Percentiles rank a stretch among this genome's conserved stretches.
These are phyloP conservation scores for Megacollybia marginata DNA, from an alignment of 768 basidiomycete species.

Conservation along the genomic window DNA sequence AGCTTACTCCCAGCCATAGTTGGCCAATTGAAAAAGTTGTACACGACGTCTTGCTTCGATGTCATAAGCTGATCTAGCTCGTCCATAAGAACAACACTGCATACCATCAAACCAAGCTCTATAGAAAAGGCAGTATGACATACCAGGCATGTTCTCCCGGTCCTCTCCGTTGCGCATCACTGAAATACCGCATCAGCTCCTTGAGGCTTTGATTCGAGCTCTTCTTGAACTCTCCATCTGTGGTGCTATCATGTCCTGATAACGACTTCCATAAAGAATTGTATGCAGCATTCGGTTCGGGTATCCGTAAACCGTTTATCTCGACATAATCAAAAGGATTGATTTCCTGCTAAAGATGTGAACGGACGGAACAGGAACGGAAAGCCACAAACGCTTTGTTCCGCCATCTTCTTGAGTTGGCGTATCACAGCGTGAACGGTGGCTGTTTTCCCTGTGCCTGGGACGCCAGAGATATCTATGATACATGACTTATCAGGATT, in stretches of 20 bases:
- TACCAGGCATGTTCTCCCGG: conserved; percentile 88
- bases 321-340: conserved; percentile 96
- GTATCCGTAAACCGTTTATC: conserved; percentile 91
- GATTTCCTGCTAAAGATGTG: conserved; percentile 55
- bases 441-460: conserved; percentile 98
- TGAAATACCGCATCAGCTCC: conserved; percentile 73
- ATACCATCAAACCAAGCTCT: conserved; percentile 1
- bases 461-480: conserved; percentile 93
- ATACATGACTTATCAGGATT: conserved; percentile 1
- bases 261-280: conserved; percentile 88
- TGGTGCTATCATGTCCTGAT: conserved; percentile 65
- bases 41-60: conserved; percentile 94
- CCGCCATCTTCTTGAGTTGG: conserved; percentile 85
- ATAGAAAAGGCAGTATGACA: conserved; percentile 16
- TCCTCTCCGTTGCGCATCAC: conserved; percentile 51
- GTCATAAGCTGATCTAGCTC: conserved; percentile 97
- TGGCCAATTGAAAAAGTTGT: conserved; percentile 99
- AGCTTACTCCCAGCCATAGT: conserved; percentile 82
- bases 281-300: conserved; percentile 91
- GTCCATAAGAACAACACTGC: conserved; percentile 94
- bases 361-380: conserved; percentile 1
- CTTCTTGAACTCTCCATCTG: conserved; percentile 57
- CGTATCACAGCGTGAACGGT: conserved; percentile 92
- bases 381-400: conserved; percentile 38
- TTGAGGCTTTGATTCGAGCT: conserved; percentile 79